Evolutionary conservation across 2,329 filamentous ascomycete species (phyloP).

Genomic region (Lachnellula subtilissima): DNA sequence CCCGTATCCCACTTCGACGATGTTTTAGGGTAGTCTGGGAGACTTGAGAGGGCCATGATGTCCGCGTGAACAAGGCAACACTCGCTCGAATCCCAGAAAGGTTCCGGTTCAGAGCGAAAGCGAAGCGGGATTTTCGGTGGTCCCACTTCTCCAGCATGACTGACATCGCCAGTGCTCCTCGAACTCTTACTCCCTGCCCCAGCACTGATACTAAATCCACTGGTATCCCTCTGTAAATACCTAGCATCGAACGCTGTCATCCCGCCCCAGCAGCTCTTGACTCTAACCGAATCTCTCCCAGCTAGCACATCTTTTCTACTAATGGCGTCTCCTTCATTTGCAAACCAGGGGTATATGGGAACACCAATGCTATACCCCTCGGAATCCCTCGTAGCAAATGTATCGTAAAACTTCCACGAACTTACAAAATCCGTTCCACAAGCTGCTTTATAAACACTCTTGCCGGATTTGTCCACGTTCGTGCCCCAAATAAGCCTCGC

Average conservation of each 20-base stretch:
- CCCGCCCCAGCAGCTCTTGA: conserved; percentile 72
- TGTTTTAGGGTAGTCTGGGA: conserved; percentile 6
- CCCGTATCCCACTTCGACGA: conserved; percentile 38
- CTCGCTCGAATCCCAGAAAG: conserved; percentile 60
- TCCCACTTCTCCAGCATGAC: neutral
- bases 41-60: conserved; percentile 32
- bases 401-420: conserved; percentile 67
- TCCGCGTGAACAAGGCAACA: conserved; percentile 56
- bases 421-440: conserved; percentile 68
- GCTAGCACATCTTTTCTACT: conserved; percentile 58
- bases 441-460: conserved; percentile 57
- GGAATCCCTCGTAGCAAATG: conserved; percentile 64
- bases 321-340: conserved; percentile 45
- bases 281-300: conserved; percentile 59
- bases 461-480: conserved; percentile 46
- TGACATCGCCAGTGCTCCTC: neutral
- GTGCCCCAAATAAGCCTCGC: conserved; percentile 58
- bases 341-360: conserved; percentile 65
- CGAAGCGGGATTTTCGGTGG: conserved; percentile 17
- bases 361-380: conserved; percentile 60
- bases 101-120: conserved; percentile 54
- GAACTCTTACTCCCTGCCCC: neutral
- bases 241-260: conserved; percentile 64
- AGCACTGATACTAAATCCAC: neutral
- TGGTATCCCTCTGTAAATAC: conserved; percentile 44